Conservation (phyloP, 805 yeast genomes). For the Candida montana region DNA sequence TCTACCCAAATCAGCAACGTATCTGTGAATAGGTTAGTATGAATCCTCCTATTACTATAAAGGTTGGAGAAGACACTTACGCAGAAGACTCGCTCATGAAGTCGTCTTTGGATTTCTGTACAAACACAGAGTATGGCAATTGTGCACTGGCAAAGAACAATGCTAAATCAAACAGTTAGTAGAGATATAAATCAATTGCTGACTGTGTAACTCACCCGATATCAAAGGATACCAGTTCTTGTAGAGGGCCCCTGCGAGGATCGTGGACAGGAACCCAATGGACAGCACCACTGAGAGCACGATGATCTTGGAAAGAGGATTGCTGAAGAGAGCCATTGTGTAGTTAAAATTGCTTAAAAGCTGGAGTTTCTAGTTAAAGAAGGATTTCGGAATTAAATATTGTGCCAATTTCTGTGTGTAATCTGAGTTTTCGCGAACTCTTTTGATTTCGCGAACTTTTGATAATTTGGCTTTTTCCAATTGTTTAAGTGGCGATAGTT, state of each 20-base stretch:
- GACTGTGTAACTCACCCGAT: conserved; percentile 34
- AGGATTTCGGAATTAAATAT: conserved; percentile 3
- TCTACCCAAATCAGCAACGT: conserved; percentile 61
- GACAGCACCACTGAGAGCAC: conserved; percentile 71
- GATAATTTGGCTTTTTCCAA: not conserved
- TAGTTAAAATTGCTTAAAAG: too few relatives aligned
- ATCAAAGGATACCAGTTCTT: conserved; percentile 77
- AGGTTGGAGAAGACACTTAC: conserved; percentile 23
- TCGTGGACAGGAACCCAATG: conserved; percentile 68
- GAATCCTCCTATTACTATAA: too few relatives aligned
- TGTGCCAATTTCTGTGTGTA: too few relatives aligned
- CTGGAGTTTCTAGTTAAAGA: not conserved
- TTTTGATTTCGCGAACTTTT: not conserved
- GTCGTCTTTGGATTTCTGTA: conserved; percentile 43
- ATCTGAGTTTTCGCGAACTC: not conserved
- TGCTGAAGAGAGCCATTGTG: conserved; percentile 17
- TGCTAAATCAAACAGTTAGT: conserved; percentile 25
- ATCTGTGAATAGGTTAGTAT: conserved; percentile 23
- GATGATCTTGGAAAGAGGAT: conserved; percentile 69
- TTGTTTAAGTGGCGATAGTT: conserved; percentile 7
- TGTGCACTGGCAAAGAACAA: conserved; percentile 50
- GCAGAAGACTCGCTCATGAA: conserved; percentile 44
- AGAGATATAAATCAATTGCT: not conserved
- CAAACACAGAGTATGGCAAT: conserved; percentile 49
- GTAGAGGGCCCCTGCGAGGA: conserved; percentile 68